Base-by-base conservation (phyloP, 768 basidiomycete genomes). In the Suillus subaureus region DNA sequence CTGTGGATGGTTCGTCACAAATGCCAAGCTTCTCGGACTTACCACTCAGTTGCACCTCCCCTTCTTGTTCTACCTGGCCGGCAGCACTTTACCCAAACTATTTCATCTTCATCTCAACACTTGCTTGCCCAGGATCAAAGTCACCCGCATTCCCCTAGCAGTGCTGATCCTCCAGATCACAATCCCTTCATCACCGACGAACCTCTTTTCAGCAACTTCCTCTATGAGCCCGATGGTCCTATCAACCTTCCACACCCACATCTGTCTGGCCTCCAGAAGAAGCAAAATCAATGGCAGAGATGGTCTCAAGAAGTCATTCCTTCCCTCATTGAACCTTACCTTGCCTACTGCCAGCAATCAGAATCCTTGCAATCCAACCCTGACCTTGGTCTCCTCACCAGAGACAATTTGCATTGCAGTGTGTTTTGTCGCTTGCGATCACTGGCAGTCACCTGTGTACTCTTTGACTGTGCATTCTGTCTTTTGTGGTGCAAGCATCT, bases 241-340 rank as follows among this genome's bases (percentile, higher is more conserved):
- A 47, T 60, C n/a, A n/a, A n/a, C n/a, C n/a, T n/a, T n/a, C n/a
- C n/a, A n/a, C n/a, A n/a, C n/a, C n/a, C n/a, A n/a, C n/a, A n/a
- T n/a, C n/a, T n/a, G n/a, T n/a, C n/a, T n/a, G n/a, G n/a, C n/a
- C n/a, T n/a, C n/a, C n/a, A n/a, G n/a, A n/a, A n/a, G n/a, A n/a
- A n/a, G n/a, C n/a, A n/a, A n/a, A n/a, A n/a, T n/a, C n/a, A n/a
- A n/a, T n/a, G n/a, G n/a, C n/a, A n/a, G n/a, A n/a, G n/a, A n/a
- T n/a, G n/a, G n/a, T n/a, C n/a, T n/a, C n/a, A n/a, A n/a, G n/a
- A n/a, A n/a, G n/a, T n/a, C n/a, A n/a, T n/a, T n/a, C n/a, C n/a
- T n/a, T n/a, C 65, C 40, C 65, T 66, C 26, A 33, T 66, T 18
- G 23, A 37, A 18, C 65, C 39, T n/a, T 66, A 54, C 61, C 65